Conservation (phyloP, 2,329 filamentous ascomycete genomes). For the Graphilbum fragrans region DNA sequence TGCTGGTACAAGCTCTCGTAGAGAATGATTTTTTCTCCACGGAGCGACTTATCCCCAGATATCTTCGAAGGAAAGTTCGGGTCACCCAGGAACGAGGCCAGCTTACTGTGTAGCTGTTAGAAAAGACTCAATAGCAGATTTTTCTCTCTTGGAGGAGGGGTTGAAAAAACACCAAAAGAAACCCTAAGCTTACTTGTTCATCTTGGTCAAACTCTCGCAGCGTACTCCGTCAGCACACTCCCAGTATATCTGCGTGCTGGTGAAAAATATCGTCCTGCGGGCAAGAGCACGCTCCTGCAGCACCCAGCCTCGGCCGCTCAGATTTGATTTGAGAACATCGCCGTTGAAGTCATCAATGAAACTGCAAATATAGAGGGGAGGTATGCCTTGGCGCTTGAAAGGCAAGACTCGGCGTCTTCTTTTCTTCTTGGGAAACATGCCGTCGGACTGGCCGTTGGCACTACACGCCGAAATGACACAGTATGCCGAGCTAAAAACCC, state of each 20-base stretch:
- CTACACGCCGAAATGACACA: constrained; percentile 15
- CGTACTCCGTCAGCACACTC: constrained; percentile 23
- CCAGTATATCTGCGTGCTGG: constrained; percentile 22
- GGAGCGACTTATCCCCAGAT: background rate
- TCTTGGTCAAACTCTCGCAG: constrained; percentile 20
- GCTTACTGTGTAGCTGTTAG: background rate
- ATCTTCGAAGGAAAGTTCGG: constrained; percentile 14
- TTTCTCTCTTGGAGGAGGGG: too few species aligned
- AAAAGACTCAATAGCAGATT: background rate
- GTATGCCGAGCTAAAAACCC: constrained; percentile 15
- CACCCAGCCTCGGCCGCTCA: constrained; percentile 26
- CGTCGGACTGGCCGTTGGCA: constrained; percentile 6
- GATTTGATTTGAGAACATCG: constrained; percentile 16
- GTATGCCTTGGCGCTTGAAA: background rate
- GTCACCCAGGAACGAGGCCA: constrained; percentile 16
- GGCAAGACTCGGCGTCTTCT: constrained; percentile 1
- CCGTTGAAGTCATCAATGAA: constrained; percentile 20
- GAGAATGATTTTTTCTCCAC: constrained; percentile 12
- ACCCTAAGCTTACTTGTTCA: constrained; percentile 19
- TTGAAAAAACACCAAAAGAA: background rate
- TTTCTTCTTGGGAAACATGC: background rate
- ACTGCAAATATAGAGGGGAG: constrained; percentile 16
- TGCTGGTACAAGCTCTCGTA: constrained; percentile 15
- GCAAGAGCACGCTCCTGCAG: constrained; percentile 25
- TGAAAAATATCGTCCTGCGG: constrained; percentile 24